Base-by-base conservation (phyloP, 2,329 filamentous ascomycete species). In the Sporothrix inflata region DNA sequence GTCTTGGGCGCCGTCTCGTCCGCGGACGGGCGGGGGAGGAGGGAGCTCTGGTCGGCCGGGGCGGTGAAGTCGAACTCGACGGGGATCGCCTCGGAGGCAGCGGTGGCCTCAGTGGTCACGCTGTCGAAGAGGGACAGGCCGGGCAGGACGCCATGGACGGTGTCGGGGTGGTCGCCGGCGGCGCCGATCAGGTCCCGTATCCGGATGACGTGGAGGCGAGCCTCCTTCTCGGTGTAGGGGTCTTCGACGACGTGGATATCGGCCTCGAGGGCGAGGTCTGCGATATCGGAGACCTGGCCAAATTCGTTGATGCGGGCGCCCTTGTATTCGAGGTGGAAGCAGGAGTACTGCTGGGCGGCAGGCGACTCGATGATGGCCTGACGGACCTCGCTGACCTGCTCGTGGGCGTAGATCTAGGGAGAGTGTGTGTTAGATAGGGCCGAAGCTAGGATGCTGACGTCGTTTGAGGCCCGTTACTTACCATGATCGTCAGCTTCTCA, bases 191-290 rank as follows among this genome's bases (percentile, higher is more conserved):
- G 87, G 80, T 99, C 96, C 75, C 96, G 89, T 74, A 97, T 91
- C 76, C 96, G 89, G 69, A 99, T 90, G 75, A 98, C 85, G 82
- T 99, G 96, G 86, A 99, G 92, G 76, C 97, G 91, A 40, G 96
- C 95, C 83, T 99, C 96, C 84, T 97, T 98, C 84, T 99, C 96
- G 57, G 94, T 99, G 82, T 99, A 99, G 61, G 97, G 93, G 79
- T 99, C 96, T 83, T 98, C 92, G 71, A 98, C 90, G 77, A 99
- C 84, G 70, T 87, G 88, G 73, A 98, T 87, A 78, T 94, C 92
- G 47, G 94, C 92, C 74, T 94, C 90, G 45, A 91, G 83, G 70
- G 89, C 88, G 71, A 99, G 88, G 72, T 89, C 94, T 65, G 92
- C 87, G 71, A 99, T 92, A 80, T 99, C 95, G 71, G 93, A 94